Conservation (phyloP, 1,284 basidiomycete species). For the Cystodermella granulosa region DNA sequence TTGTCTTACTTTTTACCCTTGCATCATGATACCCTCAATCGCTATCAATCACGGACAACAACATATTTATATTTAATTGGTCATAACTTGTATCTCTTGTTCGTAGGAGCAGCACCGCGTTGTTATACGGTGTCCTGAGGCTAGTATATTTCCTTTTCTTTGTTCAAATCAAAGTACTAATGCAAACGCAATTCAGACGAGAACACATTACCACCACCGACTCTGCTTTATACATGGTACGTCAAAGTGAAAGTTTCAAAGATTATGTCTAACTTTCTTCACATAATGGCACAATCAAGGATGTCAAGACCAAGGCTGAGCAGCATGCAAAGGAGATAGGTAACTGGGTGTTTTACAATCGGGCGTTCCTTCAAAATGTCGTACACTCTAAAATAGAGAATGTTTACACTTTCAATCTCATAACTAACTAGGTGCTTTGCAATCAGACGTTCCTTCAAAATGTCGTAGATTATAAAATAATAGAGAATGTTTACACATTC, state of each 20-base stretch:
- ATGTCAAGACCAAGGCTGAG: conserved; percentile 94
- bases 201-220: conserved; percentile 99
- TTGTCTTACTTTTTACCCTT: conserved; percentile 76
- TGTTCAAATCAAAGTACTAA: conserved; percentile 13
- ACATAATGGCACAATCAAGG: conserved; percentile 78
- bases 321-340: conserved; percentile 89
- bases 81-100: conserved; percentile 99
- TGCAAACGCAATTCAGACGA: conserved; percentile 53
- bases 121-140: conserved; percentile 99
- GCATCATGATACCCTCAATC: conserved; percentile 98
- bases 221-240: conserved; percentile 87
- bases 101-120: conserved; percentile 99
- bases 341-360: too few species aligned
- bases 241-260: conserved; percentile 13
- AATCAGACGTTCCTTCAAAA: too few species aligned
- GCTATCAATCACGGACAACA: conserved; percentile 99
- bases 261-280: background rate
- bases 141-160: conserved; percentile 60
- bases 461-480: too few species aligned
- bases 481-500: too few species aligned
- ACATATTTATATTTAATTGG: conserved; percentile 99
- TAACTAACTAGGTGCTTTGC: too few species aligned
- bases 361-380: too few species aligned
- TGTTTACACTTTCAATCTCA: too few species aligned
- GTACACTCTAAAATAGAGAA: too few species aligned